These are phyloP conservation scores for Cylindrodendrum hubeiense DNA, from an alignment of 2,329 filamentous ascomycete species.

Conservation along the genomic window DNA sequence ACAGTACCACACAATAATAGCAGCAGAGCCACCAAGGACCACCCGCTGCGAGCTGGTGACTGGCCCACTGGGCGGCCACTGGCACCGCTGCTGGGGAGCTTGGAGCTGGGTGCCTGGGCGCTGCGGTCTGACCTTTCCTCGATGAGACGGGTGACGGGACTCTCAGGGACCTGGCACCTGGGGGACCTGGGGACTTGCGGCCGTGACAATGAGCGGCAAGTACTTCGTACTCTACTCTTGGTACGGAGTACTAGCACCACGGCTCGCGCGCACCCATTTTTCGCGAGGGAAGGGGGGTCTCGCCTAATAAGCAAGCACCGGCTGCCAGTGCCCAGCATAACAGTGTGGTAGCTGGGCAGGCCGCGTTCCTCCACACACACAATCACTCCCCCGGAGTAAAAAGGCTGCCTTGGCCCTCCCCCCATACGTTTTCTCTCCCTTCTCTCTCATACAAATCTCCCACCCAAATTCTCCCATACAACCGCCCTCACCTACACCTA, in stretches of 20 bases:
- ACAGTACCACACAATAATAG: conserved; percentile 53
- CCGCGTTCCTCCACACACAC: conserved; percentile 57
- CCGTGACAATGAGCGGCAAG: conserved; percentile 5
- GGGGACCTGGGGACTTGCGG: background rate
- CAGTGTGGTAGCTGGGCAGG: conserved; percentile 46
- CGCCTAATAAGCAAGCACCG: conserved; percentile 44
- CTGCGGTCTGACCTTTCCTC: conserved; percentile 33
- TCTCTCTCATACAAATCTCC: conserved; percentile 73
- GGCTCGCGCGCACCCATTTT: conserved; percentile 46
- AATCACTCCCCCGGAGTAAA: conserved; percentile 76
- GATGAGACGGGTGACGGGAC: conserved; percentile 14
- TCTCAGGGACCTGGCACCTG: conserved; percentile 12
- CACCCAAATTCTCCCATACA: conserved; percentile 67
- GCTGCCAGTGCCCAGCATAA: conserved; percentile 43
- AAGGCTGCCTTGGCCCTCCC: conserved; percentile 67
- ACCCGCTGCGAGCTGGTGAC: conserved; percentile 34
- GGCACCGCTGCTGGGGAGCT: conserved; percentile 33
- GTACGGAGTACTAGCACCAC: conserved; percentile 30
- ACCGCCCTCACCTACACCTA: conserved; percentile 54
- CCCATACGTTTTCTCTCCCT: conserved; percentile 67
- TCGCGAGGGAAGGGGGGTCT: conserved; percentile 40
- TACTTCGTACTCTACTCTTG: conserved; percentile 17
- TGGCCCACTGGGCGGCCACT: conserved; percentile 38
- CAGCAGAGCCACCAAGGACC: conserved; percentile 39
- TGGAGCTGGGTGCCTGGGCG: conserved; percentile 35